Percentiles rank a stretch among this genome's conserved stretches.
phyloP scores from a whole-genome alignment of 257 asterid species.

The Pogostemon cablin region DNA sequence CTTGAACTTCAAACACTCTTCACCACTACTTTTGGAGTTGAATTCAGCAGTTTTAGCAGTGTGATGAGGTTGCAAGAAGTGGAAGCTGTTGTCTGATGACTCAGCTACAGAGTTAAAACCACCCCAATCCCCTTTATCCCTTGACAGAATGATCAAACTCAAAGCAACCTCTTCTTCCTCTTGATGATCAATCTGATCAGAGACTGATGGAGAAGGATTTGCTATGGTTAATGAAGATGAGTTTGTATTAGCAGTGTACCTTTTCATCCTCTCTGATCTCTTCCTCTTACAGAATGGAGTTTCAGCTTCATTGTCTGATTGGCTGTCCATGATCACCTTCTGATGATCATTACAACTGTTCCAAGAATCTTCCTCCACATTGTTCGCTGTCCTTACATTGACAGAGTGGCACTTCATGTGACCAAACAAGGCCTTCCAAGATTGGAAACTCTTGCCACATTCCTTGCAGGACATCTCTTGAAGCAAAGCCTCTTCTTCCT shows the following conservation, averaged over 20 bases:
- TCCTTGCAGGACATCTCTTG: conserved; percentile 56
- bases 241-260: conserved; percentile 51
- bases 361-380: conserved; percentile 51
- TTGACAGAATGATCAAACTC: conserved; percentile 78
- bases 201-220: conserved; percentile 4
- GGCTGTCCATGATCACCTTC: conserved; percentile 46
- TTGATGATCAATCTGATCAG: conserved; percentile 60
- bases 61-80: conserved; percentile 35
- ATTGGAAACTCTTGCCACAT: conserved; percentile 79
- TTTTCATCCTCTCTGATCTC: conserved; percentile 66
- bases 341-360: conserved; percentile 34
- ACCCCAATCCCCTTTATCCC: conserved; percentile 49
- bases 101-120: conserved; percentile 36
- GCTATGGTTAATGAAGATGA: conserved; percentile 42
- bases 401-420: conserved; percentile 89
- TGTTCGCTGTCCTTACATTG: conserved; percentile 32
- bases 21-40: conserved; percentile 24
- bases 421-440: conserved; percentile 87
- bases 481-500: conserved; percentile 39
- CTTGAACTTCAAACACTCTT: conserved; percentile 27
- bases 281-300: conserved; percentile 45
- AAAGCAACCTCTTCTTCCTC: conserved; percentile 84
- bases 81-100: conserved; percentile 48
- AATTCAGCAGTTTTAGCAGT: conserved; percentile 7
- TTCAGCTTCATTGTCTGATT: conserved; percentile 53